These are phyloP conservation scores for Cercospora janseana DNA, from an alignment of 2,329 filamentous ascomycete species.

Conservation along the genomic window DNA sequence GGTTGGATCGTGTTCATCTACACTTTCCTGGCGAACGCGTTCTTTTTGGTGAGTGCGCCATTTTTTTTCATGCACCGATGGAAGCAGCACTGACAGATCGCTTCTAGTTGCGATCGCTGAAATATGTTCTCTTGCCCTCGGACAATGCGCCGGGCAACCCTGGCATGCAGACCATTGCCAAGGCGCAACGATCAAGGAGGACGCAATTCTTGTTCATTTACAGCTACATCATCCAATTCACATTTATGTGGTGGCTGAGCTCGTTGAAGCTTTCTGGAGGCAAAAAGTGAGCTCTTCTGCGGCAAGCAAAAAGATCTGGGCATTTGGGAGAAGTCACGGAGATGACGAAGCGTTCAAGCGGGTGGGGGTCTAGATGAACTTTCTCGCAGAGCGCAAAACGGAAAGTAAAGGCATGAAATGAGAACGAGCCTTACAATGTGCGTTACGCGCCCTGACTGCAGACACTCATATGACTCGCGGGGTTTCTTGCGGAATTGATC, in stretches of 20 bases:
- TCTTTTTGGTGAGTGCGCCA: slow-evolving; percentile 72
- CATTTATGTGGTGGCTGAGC: slow-evolving; percentile 86
- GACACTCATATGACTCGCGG: no score
- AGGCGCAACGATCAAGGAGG: slow-evolving; percentile 79
- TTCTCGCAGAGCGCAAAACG: no score
- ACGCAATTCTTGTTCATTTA: slow-evolving; percentile 94
- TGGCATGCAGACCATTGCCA: slow-evolving; percentile 70
- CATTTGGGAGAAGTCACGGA: neutral
- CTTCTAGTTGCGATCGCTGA: slow-evolving; percentile 78
- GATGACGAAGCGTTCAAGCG: slow-evolving; percentile 21
- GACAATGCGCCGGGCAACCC: slow-evolving; percentile 63
- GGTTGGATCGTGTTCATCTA: slow-evolving; percentile 89
- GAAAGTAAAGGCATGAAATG: no score
- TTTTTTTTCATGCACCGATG: neutral
- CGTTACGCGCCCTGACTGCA: no score
- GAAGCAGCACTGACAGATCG: slow-evolving; percentile 16
- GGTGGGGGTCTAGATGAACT: no score
- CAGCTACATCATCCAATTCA: slow-evolving; percentile 87
- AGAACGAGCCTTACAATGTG: no score
- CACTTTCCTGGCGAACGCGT: slow-evolving; percentile 88
- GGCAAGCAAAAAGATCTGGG: slow-evolving; percentile 2
- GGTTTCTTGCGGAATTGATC: no score
- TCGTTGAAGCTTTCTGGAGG: slow-evolving; percentile 42
- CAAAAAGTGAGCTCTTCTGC: slow-evolving; percentile 16
- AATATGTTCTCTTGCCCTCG: slow-evolving; percentile 92